These are phyloP conservation scores for Zelonia costaricensis DNA, from an alignment of 208 protist genomes.

Conservation along the genomic window DNA sequence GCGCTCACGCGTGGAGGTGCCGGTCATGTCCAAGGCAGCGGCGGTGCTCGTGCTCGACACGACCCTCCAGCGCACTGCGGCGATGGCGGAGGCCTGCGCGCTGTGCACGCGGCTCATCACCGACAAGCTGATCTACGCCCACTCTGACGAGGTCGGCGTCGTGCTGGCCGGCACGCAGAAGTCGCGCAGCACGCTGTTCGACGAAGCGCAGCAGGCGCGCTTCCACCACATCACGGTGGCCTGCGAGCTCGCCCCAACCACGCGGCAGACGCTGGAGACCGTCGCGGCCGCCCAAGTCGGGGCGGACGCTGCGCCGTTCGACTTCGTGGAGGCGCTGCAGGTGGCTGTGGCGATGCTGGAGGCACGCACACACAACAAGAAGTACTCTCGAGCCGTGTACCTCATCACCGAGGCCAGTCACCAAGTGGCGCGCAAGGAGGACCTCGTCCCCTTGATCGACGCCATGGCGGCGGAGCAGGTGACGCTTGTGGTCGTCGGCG, in stretches of 20 bases:
- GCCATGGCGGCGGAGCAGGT: slow-evolving; percentile 43
- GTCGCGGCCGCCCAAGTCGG: slow-evolving; percentile 2
- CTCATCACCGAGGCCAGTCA: slow-evolving; percentile 84
- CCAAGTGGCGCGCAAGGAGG: slow-evolving; percentile 66
- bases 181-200: slow-evolving; percentile 40
- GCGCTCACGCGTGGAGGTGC: neutral
- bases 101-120: slow-evolving; percentile 35
- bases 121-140: slow-evolving; percentile 51
- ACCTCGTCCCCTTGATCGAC: slow-evolving; percentile 45
- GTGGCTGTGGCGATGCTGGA: slow-evolving; percentile 78
- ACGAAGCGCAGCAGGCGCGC: slow-evolving; percentile 8
- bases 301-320: slow-evolving; percentile 18
- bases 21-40: slow-evolving; percentile 34
- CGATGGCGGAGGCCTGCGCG: slow-evolving; percentile 29
- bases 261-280: slow-evolving; percentile 5
- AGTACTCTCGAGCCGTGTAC: slow-evolving; percentile 81
- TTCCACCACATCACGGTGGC: slow-evolving; percentile 26
- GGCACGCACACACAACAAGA: slow-evolving; percentile 41
- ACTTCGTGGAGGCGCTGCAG: slow-evolving; percentile 85
- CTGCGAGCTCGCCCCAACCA: slow-evolving; percentile 4
- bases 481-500: slow-evolving; percentile 78
- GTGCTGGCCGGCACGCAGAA: slow-evolving; percentile 54
- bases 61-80: slow-evolving; percentile 11
- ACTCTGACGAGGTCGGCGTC: slow-evolving; percentile 70
- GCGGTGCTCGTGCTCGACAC: slow-evolving; percentile 62